Evolutionary conservation across 179 eudicot species (phyloP).

Genomic region (Kewa caespitosa): DNA sequence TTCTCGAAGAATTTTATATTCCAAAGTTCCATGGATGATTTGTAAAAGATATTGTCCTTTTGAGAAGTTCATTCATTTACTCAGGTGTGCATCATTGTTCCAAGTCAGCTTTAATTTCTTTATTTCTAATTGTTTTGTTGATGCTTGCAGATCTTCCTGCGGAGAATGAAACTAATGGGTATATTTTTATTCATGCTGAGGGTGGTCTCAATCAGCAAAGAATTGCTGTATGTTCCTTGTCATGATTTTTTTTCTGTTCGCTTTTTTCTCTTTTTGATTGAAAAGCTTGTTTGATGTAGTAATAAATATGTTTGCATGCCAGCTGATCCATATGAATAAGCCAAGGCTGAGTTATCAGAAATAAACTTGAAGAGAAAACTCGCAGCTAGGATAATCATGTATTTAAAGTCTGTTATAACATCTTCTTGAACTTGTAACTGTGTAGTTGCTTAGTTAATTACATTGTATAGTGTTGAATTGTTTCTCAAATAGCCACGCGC

Average conservation of each 20-base stretch:
- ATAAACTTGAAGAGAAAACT: neutral
- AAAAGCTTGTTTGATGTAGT: neutral
- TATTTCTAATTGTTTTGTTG: neutral
- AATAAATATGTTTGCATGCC: neutral
- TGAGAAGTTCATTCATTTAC: neutral
- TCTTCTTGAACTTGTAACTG: neutral
- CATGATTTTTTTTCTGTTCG: no score
- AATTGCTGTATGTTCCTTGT: conserved; percentile 68
- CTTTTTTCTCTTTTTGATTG: neutral
- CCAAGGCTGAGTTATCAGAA: no score
- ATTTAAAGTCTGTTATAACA: neutral
- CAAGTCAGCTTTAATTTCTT: neutral
- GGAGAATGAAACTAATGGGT: conserved; percentile 90
- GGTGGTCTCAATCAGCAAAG: conserved; percentile 99
- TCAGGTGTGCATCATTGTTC: neutral
- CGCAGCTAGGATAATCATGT: neutral
- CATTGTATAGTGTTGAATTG: neutral
- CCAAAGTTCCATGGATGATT: neutral
- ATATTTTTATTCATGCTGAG: conserved; percentile 96
- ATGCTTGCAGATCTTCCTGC: conserved; percentile 68
- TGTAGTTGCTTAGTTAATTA: neutral
- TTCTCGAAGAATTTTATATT: neutral
- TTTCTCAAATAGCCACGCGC: neutral
- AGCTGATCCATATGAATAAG: neutral
- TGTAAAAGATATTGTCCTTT: neutral